Conservation (phyloP, 2,329 filamentous ascomycete species). For the Microcera coccophila region DNA sequence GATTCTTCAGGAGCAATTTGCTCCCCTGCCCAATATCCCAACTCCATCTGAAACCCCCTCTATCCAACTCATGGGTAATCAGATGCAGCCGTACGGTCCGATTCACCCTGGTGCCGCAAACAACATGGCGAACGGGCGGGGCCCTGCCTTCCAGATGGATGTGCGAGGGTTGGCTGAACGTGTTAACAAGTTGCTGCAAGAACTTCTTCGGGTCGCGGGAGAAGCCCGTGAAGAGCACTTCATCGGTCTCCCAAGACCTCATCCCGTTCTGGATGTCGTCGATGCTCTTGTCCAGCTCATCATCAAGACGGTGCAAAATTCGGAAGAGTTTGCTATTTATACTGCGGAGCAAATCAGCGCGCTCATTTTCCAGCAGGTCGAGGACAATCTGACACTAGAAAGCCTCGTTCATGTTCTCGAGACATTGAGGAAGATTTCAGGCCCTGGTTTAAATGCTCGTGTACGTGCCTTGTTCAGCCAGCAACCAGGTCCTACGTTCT, state of each 20-base stretch:
- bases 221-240: slow-evolving; percentile 58
- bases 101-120: slow-evolving; percentile 40
- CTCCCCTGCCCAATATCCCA: slow-evolving; percentile 53
- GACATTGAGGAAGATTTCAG: slow-evolving; percentile 57
- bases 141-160: slow-evolving; percentile 47
- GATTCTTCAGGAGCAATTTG: slow-evolving; percentile 60
- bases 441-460: slow-evolving; percentile 50
- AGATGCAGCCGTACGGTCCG: slow-evolving; percentile 54
- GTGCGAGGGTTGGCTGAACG: slow-evolving; percentile 50
- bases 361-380: slow-evolving; percentile 52
- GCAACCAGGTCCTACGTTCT: slow-evolving; percentile 52
- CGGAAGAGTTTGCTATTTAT: slow-evolving; percentile 56
- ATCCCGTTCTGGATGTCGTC: slow-evolving; percentile 58
- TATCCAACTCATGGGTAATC: slow-evolving; percentile 49
- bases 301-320: slow-evolving; percentile 59
- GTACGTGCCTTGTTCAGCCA: slow-evolving; percentile 55
- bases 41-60: slow-evolving; percentile 58
- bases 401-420: slow-evolving; percentile 60
- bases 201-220: slow-evolving; percentile 52
- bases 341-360: slow-evolving; percentile 58
- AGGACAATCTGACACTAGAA: slow-evolving; percentile 56
- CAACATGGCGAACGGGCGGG: slow-evolving; percentile 48
- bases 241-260: slow-evolving; percentile 53
- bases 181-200: slow-evolving; percentile 54
- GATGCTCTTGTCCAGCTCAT: slow-evolving; percentile 60